Base-by-base conservation (phyloP, 164 flowering plant genomes). In the Taxillus chinensis region DNA sequence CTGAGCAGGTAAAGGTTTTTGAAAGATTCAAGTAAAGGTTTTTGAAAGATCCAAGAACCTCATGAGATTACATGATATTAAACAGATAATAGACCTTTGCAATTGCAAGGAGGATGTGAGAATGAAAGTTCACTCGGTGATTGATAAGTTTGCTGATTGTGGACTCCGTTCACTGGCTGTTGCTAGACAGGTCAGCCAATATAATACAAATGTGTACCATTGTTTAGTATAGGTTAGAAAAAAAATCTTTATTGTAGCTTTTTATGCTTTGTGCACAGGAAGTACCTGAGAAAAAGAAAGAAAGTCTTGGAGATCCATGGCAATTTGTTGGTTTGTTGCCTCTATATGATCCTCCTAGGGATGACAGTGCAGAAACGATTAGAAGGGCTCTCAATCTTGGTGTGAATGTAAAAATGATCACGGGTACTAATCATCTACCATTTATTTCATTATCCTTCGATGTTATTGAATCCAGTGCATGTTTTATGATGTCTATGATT, bases 301-400 rank as follows among this genome's bases (percentile, higher is more conserved):
- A 84, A 15, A 80, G 95, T 65, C 77, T 80, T 66, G 97, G 97
- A 66, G 88, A 85, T 65, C 95, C 97, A 39, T 90, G 95, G 95
- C 77, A 72, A 65, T 87, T 87, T 66, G 80, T 87, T 68, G 97
- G 97, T 41, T 67, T 90, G 74, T 65, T 90, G 74, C 85, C 95
- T n/a, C 75, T 90, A 67, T 90, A 87, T 78, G 95, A 90, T 78
- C 92, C 97, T 54, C 97, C 96, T 49, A 81, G 96, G 69, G 91
- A 89, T 73, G 96, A 89, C 62, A 89, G 96, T 80, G 91, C 88
- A 45, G 93, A 89, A 73, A 90, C 96, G 45, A 90, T 90, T 62
- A 92, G 89, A 45, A 80, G 86, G 75, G 88, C 96, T 45, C 86
- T 90, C 45, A 78, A 83, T 70, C 92, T 90, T 71, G 96, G 96